These are phyloP conservation scores for Aristolochia contorta DNA, from an alignment of 164 flowering plant genomes.

Conservation along the genomic window DNA sequence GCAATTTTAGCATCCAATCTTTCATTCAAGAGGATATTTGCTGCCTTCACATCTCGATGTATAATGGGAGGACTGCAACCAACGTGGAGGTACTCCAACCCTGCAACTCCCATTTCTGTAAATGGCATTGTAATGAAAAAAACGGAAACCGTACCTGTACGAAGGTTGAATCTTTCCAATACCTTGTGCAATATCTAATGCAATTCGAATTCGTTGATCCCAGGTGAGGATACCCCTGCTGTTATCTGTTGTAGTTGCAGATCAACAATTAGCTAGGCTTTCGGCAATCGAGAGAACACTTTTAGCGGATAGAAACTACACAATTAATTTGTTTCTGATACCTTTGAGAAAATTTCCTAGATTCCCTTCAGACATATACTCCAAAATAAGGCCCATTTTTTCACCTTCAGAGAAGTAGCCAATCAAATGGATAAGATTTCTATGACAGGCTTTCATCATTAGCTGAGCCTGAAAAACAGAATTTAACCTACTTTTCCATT, in stretches of 20 bases:
- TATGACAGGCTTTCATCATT: conserved; percentile 35
- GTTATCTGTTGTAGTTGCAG: conserved; percentile 9
- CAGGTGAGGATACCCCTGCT: conserved; percentile 16
- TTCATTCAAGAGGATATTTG: conserved; percentile 4
- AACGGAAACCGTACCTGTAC: too few relatives aligned
- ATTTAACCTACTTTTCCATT: not conserved
- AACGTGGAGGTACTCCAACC: too few relatives aligned
- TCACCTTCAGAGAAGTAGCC: conserved; percentile 34
- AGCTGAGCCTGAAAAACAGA: conserved; percentile 27
- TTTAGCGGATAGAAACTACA: too few relatives aligned
- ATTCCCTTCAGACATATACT: conserved; percentile 41
- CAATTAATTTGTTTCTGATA: conserved; percentile 2
- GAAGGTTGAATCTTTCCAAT: too few relatives aligned
- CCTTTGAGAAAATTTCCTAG: conserved; percentile 28
- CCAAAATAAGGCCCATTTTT: conserved; percentile 33
- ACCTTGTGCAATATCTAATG: too few relatives aligned
- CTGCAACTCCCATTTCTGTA: not conserved
- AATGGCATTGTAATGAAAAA: too few relatives aligned
- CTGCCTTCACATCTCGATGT: too few relatives aligned
- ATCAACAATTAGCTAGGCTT: not conserved
- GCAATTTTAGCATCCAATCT: conserved; percentile 4
- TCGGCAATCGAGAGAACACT: too few relatives aligned
- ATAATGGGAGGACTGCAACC: too few relatives aligned
- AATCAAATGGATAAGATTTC: conserved; percentile 32
- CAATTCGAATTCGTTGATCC: conserved; percentile 12